These are phyloP conservation scores for Ceratobasidium sp. DNA, from an alignment of 1,284 basidiomycete species.

Conservation along the genomic window DNA sequence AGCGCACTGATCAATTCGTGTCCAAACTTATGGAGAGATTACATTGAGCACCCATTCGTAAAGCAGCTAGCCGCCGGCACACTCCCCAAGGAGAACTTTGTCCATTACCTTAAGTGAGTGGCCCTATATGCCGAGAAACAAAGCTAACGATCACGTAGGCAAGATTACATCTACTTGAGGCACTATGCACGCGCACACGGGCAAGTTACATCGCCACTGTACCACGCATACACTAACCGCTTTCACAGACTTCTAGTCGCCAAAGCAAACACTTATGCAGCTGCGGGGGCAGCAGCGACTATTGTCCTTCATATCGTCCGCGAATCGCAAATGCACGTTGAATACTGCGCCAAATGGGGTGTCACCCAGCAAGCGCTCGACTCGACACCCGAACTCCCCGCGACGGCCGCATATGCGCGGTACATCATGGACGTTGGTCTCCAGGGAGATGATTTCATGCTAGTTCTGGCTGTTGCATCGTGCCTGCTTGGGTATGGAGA, in stretches of 20 bases:
- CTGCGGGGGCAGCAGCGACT: conserved; percentile 69
- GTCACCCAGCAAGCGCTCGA: conserved; percentile 67
- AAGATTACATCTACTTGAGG: conserved; percentile 77
- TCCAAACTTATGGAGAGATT: conserved; percentile 68
- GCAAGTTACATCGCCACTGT: conserved; percentile 50
- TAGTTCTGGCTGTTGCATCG: conserved; percentile 82
- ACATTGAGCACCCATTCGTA: conserved; percentile 86
- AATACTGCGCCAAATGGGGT: conserved; percentile 74
- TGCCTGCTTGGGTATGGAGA: conserved; percentile 96
- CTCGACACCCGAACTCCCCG: conserved; percentile 65
- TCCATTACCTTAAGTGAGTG: conserved; percentile 83
- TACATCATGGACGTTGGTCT: conserved; percentile 81
- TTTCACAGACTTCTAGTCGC: conserved; percentile 70
- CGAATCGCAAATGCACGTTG: conserved; percentile 77
- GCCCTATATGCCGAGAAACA: conserved; percentile 2
- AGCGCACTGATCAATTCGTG: conserved; percentile 69
- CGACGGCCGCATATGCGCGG: conserved; percentile 85
- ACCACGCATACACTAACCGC: background rate
- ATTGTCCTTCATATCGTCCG: conserved; percentile 70
- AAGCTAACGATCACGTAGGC: conserved; percentile 53
- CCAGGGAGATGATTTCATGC: conserved; percentile 72
- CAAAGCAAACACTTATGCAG: conserved; percentile 71
- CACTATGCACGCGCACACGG: conserved; percentile 80
- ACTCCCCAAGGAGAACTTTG: conserved; percentile 68
- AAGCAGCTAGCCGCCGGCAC: conserved; percentile 73